phyloP scores from a whole-genome alignment of 768 basidiomycete species.

The Suillus tomentosus region DNA sequence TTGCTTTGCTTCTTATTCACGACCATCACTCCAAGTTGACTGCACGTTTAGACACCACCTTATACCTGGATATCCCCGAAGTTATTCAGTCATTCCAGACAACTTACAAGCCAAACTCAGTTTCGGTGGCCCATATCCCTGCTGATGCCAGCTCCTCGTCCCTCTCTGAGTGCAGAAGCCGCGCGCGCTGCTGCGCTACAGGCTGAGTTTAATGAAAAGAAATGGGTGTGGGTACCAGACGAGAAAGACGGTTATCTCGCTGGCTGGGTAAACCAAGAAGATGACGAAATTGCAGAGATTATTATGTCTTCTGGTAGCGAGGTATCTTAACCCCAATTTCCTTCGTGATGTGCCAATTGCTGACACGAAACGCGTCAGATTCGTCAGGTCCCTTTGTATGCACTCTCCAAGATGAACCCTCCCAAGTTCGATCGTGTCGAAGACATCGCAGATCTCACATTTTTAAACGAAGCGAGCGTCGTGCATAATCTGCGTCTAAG shows the following conservation, averaged over 20 bases:
- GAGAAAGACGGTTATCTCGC: conserved; percentile 90
- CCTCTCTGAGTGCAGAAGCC: conserved; percentile 64
- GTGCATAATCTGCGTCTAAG: conserved; percentile 95
- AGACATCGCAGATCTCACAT: conserved; percentile 97
- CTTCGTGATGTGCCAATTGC: neutral
- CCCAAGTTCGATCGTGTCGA: conserved; percentile 98
- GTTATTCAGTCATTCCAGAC: neutral
- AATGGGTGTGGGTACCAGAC: conserved; percentile 98
- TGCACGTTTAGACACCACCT: neutral
- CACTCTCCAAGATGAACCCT: conserved; percentile 94
- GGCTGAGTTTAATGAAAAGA: conserved; percentile 96
- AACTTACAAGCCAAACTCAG: neutral
- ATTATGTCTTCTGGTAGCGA: conserved; percentile 85
- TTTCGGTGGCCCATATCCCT: neutral
- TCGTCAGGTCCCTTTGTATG: conserved; percentile 72
- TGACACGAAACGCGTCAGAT: conserved; percentile 41
- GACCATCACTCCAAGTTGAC: conserved; percentile 1
- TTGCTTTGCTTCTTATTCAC: conserved; percentile 9
- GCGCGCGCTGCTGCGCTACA: conserved; percentile 87
- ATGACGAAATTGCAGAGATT: conserved; percentile 81
- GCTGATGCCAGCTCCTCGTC: conserved; percentile 50
- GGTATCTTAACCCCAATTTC: conserved; percentile 41
- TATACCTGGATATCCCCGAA: neutral
- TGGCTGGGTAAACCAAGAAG: conserved; percentile 90
- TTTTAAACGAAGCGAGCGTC: conserved; percentile 97